Conservation (phyloP, 2,329 filamentous ascomycete genomes). For the Zymoseptoria crescenta region DNA sequence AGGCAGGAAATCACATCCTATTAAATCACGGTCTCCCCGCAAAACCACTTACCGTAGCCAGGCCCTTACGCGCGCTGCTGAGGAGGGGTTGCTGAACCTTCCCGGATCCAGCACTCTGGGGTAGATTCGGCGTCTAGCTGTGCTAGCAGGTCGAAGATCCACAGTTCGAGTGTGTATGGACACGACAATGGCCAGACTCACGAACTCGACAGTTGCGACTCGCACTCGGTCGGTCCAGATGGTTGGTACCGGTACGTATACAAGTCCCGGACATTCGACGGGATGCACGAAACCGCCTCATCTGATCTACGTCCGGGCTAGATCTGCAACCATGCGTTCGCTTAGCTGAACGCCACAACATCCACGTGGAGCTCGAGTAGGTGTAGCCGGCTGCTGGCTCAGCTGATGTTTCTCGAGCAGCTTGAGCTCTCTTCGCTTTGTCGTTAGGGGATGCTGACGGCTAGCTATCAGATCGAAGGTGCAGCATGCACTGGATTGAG, state of each 20-base stretch:
- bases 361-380: neutral
- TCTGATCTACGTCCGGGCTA: neutral
- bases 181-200: neutral
- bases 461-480: neutral
- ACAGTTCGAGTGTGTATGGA: too few relatives aligned
- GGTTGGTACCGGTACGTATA: neutral
- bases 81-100: neutral
- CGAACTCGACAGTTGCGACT: neutral
- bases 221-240: neutral
- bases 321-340: neutral
- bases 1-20: neutral
- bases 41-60: neutral
- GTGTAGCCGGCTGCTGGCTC: neutral
- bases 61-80: neutral
- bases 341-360: neutral
- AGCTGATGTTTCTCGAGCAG: neutral
- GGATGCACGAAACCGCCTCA: neutral
- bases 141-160: neutral
- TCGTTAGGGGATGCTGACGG: too few relatives aligned
- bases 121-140: neutral
- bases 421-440: neutral
- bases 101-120: neutral
- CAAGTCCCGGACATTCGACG: neutral
- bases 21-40: neutral
- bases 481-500: neutral